Base-by-base conservation (phyloP, 352 stramenopile species). In the Albugo candida region DNA sequence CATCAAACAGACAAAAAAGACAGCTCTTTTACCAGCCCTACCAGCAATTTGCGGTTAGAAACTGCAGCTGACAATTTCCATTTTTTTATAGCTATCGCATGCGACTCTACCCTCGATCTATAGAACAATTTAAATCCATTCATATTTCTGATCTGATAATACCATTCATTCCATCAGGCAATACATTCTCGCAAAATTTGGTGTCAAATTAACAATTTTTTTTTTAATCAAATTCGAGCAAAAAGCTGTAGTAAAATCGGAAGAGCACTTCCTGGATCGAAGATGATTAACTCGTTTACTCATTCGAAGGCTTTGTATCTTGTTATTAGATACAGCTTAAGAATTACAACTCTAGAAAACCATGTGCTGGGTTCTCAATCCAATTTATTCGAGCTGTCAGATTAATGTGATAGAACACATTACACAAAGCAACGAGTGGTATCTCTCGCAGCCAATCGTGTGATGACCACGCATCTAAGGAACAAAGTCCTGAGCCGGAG, bases 161-260 rank as follows among this genome's bases (percentile, higher is more conserved):
- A 24, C 20, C 8, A 10, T 24, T 10, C 38, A 43, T 24, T 24
- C 3, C 38, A 43, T 43, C 8, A 3, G 8, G 3, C 8, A 3
- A 43, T 10, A 10, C 38, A 3, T 43, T 8, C 3, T 43, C 38
- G 8, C 17, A 8, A 8, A 24, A 24, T 41, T 42, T 44, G 13
- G 27, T 27, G 27, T 10, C n/a, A 44, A 13, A 47, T 17, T 45
- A 91, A 74, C 12, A 74, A 70, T 2, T 61, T 88, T 6, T 81
- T 72, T n/a, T n/a, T n/a, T n/a, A n/a, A 46, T 82, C 70, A n/a
- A 82, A 67, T 36, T 58, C 86, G 54, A 86, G 73, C 38, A 72
- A 74, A 37, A 91, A 91, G 52, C 55, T 91, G 17, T 91, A 74
- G 78, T 72, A 87, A 49, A 74, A 91, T 56, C 87, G 78, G 78